phyloP scores from a whole-genome alignment of 371 early-diverging fungal genomes.

The Mucor ambiguus region DNA sequence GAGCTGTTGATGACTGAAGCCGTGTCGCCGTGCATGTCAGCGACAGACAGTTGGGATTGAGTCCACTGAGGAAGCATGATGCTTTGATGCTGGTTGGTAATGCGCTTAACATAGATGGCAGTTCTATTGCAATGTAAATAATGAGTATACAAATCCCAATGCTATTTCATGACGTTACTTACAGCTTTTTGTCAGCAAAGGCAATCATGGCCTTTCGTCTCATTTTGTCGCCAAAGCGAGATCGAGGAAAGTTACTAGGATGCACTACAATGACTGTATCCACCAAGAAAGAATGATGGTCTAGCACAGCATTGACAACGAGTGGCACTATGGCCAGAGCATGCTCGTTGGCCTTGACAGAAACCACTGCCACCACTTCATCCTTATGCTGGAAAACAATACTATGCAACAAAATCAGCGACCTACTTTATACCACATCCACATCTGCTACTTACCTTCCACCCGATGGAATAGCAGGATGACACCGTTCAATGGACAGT shows the following conservation, averaged over 20 bases:
- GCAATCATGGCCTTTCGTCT: constrained; percentile 48
- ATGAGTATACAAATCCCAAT: not conserved
- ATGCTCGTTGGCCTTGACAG: constrained; percentile 52
- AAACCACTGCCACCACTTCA: constrained; percentile 57
- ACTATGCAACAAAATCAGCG: constrained; percentile 4
- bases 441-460: constrained; percentile 42
- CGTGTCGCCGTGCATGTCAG: constrained; percentile 20
- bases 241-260: constrained; percentile 61
- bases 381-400: constrained; percentile 57
- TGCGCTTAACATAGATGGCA: constrained; percentile 45
- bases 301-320: constrained; percentile 70
- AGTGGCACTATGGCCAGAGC: constrained; percentile 57
- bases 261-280: constrained; percentile 74
- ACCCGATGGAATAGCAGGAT: constrained; percentile 52
- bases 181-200: constrained; percentile 39
- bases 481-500: constrained; percentile 66
- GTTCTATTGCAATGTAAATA: constrained; percentile 15
- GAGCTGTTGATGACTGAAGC: constrained; percentile 16
- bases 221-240: constrained; percentile 62
- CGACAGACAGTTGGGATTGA: constrained; percentile 31
- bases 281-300: constrained; percentile 73
- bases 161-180: too few species aligned
- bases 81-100: constrained; percentile 44
- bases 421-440: not conserved
- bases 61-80: constrained; percentile 37